Percentiles rank a stretch among this genome's conserved stretches.
phyloP scores from a whole-genome alignment of 2,329 filamentous ascomycete species.

The Talaromyces rugulosus region DNA sequence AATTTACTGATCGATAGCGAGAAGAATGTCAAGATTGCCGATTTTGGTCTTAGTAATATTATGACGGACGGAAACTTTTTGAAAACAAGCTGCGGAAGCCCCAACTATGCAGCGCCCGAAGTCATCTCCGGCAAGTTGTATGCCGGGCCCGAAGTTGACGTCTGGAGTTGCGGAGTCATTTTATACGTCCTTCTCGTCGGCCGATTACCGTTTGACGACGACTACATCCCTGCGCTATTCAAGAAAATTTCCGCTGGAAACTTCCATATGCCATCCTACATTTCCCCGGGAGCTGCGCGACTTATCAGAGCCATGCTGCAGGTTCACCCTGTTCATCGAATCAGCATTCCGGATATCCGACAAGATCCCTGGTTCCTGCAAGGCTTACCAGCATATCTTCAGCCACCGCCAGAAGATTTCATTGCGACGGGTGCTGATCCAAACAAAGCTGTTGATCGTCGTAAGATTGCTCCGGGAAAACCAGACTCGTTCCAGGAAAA shows the following conservation, averaged over 20 bases:
- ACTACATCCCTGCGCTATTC: slow-evolving; percentile 95
- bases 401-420: slow-evolving; percentile 85
- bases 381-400: slow-evolving; percentile 80
- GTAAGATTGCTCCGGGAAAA: slow-evolving; percentile 74
- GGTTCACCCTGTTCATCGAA: slow-evolving; percentile 89
- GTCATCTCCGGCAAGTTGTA: slow-evolving; percentile 98
- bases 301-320: slow-evolving; percentile 92
- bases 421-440: slow-evolving; percentile 91
- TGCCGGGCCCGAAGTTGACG: slow-evolving; percentile 94
- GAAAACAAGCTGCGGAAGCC: slow-evolving; percentile 96
- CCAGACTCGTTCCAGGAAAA: slow-evolving; percentile 77
- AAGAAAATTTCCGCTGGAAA: slow-evolving; percentile 95
- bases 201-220: slow-evolving; percentile 88
- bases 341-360: slow-evolving; percentile 89
- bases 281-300: slow-evolving; percentile 69
- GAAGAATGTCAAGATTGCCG: slow-evolving; percentile 97
- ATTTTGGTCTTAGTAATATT: slow-evolving; percentile 98
- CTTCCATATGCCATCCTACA: slow-evolving; percentile 87
- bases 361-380: slow-evolving; percentile 91
- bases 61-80: slow-evolving; percentile 99
- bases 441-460: slow-evolving; percentile 81
- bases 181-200: slow-evolving; percentile 63
- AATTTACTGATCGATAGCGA: slow-evolving; percentile 92
- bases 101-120: slow-evolving; percentile 96
- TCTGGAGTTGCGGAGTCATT: slow-evolving; percentile 67